Evolutionary conservation across 495 filamentous ascomycete genomes (phyloP).

Genomic region (Podospora pseudopauciseta): DNA sequence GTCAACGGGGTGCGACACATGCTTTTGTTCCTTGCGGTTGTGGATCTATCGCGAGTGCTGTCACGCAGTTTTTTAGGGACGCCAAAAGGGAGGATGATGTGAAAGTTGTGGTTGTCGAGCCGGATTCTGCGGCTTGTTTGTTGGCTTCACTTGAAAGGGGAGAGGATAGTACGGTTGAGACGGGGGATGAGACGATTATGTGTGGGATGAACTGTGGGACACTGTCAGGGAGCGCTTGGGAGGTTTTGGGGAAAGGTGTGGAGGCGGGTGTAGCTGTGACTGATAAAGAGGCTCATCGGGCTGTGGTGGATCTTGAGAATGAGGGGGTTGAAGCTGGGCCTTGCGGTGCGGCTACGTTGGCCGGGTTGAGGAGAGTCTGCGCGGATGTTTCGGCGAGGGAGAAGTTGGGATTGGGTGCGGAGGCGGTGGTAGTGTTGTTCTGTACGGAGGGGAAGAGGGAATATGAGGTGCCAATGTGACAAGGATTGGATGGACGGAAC

Average conservation of each 20-base stretch:
- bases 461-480: slow-evolving; percentile 19
- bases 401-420: slow-evolving; percentile 34
- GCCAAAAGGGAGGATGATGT: slow-evolving; percentile 18
- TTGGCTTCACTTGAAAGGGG: slow-evolving; percentile 47
- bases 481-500: not conserved
- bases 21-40: slow-evolving; percentile 61
- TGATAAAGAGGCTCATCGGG: slow-evolving; percentile 53
- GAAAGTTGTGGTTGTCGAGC: slow-evolving; percentile 57
- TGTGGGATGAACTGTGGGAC: slow-evolving; percentile 66
- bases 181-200: slow-evolving; percentile 57
- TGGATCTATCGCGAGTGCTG: slow-evolving; percentile 61
- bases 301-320: slow-evolving; percentile 46
- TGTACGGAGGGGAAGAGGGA: slow-evolving; percentile 34
- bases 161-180: slow-evolving; percentile 42
- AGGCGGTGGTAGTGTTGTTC: slow-evolving; percentile 51
- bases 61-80: slow-evolving; percentile 55
- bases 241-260: slow-evolving; percentile 49
- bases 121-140: slow-evolving; percentile 60
- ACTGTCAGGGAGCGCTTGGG: slow-evolving; percentile 60
- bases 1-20: slow-evolving; percentile 31
- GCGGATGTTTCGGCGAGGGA: not conserved
- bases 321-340: slow-evolving; percentile 54
- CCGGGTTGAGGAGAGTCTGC: slow-evolving; percentile 50
- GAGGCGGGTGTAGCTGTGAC: slow-evolving; percentile 57
- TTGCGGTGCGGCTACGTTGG: slow-evolving; percentile 60